Base-by-base conservation (phyloP, 2,329 filamentous ascomycete genomes). In the Cladophialophora yegresii region DNA sequence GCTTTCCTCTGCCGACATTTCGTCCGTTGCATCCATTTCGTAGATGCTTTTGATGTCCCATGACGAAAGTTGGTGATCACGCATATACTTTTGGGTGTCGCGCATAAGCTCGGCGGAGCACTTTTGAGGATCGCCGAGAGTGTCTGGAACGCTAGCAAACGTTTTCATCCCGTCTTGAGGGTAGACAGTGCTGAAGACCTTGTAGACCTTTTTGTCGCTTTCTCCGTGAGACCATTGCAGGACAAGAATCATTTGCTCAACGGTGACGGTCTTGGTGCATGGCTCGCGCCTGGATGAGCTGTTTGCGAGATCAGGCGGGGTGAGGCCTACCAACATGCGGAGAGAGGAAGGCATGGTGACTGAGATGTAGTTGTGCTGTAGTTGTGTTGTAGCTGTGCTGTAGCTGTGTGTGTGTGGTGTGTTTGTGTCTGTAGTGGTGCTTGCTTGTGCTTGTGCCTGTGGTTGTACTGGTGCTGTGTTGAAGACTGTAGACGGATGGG, bases 91-190 rank as follows among this genome's bases (percentile, higher is more conserved):
- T 26, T 50, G 47, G 6, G 23, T 12, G 47, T 50, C 47, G 47
- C 47, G 47, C 47, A 50, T 50, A 9, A 50, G 47, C 22, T 26
- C 47, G 47, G 23, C 20, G 47, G 47, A 50, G 47, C 47, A 26
- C 8, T 22, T 12, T 20, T 50, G 47, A 26, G 47, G 20, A 50
- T n/a, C 20, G 10, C 22, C 12, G 47, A 50, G 23, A 8, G 23
- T 50, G n/a, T 23, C 47, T 4, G 47, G 47, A 12, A 26, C 12
- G 47, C 26, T 8, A 12, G 9, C 22, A 28, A 50, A 50, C 8
- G 23, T 50, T 20, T 26, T 50, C 20, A 16, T 50, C 7, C 47
- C 47, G 47, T 50, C 9, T 12, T 26, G 13, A 7, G 47, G 20
- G 13, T 26, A 50, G 47, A 50, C 10, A 13, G 47, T 26, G 22